These are phyloP conservation scores for Aureobasidium sp. DNA, from an alignment of 2,329 filamentous ascomycete genomes.

Conservation along the genomic window DNA sequence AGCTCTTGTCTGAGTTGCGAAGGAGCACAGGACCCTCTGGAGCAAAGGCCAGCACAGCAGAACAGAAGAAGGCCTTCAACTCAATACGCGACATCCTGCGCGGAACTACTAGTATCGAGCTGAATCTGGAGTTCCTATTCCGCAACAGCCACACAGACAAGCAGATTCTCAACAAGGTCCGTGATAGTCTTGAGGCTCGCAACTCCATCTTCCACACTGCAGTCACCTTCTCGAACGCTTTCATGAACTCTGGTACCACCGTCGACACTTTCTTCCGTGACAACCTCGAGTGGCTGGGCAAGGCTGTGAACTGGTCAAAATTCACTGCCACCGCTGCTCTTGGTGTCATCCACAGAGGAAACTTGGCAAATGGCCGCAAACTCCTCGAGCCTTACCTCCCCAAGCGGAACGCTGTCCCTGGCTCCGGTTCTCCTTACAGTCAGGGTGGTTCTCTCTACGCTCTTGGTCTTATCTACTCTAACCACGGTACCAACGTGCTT, in stretches of 20 bases:
- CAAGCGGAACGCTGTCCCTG: slow-evolving; percentile 61
- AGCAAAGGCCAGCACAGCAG: slow-evolving; percentile 33
- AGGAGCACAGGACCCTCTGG: slow-evolving; percentile 41
- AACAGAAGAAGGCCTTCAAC: slow-evolving; percentile 48
- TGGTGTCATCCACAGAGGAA: slow-evolving; percentile 93
- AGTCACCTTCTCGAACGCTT: slow-evolving; percentile 94
- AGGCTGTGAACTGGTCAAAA: slow-evolving; percentile 99
- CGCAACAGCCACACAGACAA: slow-evolving; percentile 90
- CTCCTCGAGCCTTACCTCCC: slow-evolving; percentile 92
- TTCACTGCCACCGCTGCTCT: slow-evolving; percentile 95
- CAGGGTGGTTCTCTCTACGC: slow-evolving; percentile 94
- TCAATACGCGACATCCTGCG: slow-evolving; percentile 61
- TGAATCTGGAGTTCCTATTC: slow-evolving; percentile 95
- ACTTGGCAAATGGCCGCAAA: slow-evolving; percentile 86
- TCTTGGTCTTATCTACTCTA: slow-evolving; percentile 92
- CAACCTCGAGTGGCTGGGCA: slow-evolving; percentile 95
- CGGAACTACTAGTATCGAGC: slow-evolving; percentile 85
- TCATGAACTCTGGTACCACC: slow-evolving; percentile 98
- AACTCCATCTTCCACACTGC: slow-evolving; percentile 99
- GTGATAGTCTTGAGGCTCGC: slow-evolving; percentile 87
- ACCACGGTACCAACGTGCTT: slow-evolving; percentile 86
- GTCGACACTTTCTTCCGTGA: slow-evolving; percentile 98
- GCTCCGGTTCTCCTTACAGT: slow-evolving; percentile 80
- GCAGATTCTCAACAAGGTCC: slow-evolving; percentile 89
- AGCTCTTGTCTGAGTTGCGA: slow-evolving; percentile 50